A percentile compares a stretch with the other conserved stretches of the same genome.
These are phyloP conservation scores for Camellia japonica DNA, from an alignment of 148 eudicot species.

Conservation along the genomic window DNA sequence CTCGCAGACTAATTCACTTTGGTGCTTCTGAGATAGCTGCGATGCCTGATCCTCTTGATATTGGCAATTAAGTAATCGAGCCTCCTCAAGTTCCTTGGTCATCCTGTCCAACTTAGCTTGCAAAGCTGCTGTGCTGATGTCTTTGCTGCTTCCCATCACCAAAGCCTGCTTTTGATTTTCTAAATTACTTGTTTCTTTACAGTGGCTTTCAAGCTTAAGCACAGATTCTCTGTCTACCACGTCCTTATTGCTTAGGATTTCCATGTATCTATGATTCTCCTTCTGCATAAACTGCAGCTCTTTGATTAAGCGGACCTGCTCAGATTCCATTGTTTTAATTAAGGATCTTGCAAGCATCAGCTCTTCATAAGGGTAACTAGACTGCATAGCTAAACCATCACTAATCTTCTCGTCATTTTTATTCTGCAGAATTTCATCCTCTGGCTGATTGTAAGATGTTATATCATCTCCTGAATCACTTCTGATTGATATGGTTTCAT, in stretches of 20 bases:
- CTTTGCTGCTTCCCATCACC: conserved; percentile 14
- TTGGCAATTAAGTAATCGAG: conserved; percentile 34
- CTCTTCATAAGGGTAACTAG: conserved; percentile 23
- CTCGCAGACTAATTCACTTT: conserved; percentile 41
- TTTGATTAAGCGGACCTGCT: conserved; percentile 33
- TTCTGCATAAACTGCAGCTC: conserved; percentile 32
- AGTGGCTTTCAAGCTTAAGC: conserved; percentile 12
- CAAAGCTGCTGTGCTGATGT: conserved; percentile 20
- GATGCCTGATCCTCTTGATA: conserved; percentile 36
- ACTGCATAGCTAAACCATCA: conserved; percentile 7
- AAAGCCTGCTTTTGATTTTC: conserved; percentile 16
- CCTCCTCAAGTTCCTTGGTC: conserved; percentile 47
- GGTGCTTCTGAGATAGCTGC: conserved; percentile 32
- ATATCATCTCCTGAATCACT: conserved; percentile 35
- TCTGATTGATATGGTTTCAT: conserved; percentile 27
- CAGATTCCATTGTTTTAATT: conserved; percentile 38
- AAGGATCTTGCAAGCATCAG: conserved; percentile 30
- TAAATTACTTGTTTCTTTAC: conserved; percentile 4
- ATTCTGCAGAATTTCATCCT: conserved; percentile 17
- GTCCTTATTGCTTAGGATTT: conserved; percentile 21
- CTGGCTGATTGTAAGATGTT: conserved; percentile 22
- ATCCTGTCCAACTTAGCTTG: conserved; percentile 45
- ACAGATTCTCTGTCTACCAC: conserved; percentile 15
- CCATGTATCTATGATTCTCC: conserved; percentile 27
- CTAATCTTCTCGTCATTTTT: conserved; percentile 20